phyloP scores from a whole-genome alignment of 2,329 filamentous ascomycete genomes.

The Ophiostoma ulmi region DNA sequence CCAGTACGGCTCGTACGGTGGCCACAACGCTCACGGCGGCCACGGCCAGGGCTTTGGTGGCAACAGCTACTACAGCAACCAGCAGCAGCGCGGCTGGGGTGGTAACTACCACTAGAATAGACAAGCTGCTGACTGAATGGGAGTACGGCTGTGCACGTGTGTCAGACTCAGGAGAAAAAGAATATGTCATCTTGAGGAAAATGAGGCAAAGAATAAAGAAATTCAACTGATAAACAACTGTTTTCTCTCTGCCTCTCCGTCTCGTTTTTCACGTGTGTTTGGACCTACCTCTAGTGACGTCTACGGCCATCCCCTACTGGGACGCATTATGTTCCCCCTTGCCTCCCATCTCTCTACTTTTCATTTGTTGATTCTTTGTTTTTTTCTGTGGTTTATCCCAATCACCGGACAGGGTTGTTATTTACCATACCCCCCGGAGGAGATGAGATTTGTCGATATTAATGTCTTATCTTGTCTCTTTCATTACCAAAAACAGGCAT shows the following conservation, averaged over 20 bases:
- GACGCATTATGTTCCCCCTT: no score
- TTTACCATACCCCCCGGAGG: not conserved
- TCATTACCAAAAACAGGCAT: constrained; percentile 9
- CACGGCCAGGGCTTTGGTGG: constrained; percentile 48
- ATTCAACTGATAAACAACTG: not conserved
- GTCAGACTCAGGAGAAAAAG: not conserved
- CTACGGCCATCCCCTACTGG: not conserved
- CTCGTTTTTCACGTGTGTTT: not conserved
- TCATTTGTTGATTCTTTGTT: constrained; percentile 6
- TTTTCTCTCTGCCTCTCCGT: not conserved
- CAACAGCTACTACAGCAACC: constrained; percentile 46
- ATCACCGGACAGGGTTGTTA: constrained; percentile 14
- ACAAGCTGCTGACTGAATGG: not conserved
- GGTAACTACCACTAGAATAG: constrained; percentile 48
- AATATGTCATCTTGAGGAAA: not conserved
- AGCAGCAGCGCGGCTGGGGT: constrained; percentile 53
- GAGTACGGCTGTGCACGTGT: not conserved
- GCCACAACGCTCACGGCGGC: constrained; percentile 43
- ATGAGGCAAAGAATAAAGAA: constrained; percentile 3
- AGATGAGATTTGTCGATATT: not conserved
- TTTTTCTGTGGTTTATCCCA: not conserved
- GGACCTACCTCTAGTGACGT: not conserved
- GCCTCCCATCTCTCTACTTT: not conserved
- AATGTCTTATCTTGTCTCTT: not conserved
- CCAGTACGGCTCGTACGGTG: constrained; percentile 51